Percentiles rank a stretch among this genome's conserved stretches.
These are phyloP conservation scores for Coemansia sp. DNA, from an alignment of 192 early-diverging fungal species.

Conservation along the genomic window DNA sequence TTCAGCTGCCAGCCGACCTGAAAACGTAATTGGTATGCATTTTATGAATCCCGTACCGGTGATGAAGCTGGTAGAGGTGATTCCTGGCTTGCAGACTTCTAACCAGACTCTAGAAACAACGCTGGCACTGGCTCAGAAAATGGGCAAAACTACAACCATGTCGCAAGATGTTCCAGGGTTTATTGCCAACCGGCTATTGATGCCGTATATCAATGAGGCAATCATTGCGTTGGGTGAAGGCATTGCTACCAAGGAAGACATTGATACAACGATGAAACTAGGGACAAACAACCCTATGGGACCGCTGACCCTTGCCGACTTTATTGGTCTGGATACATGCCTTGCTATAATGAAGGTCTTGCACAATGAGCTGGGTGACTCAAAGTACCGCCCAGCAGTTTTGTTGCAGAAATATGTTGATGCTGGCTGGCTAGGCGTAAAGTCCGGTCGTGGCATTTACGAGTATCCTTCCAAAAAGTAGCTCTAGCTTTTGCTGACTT, in stretches of 20 bases:
- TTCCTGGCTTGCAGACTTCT: slow-evolving; percentile 87
- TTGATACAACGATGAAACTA: slow-evolving; percentile 97
- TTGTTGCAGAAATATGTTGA: slow-evolving; percentile 93
- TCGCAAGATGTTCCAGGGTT: slow-evolving; percentile 92
- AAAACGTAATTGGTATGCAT: slow-evolving; percentile 93
- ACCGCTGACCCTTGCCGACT: slow-evolving; percentile 93
- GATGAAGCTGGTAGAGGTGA: slow-evolving; percentile 96
- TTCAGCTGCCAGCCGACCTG: slow-evolving; percentile 66
- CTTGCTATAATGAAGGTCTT: slow-evolving; percentile 95
- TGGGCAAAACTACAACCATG: slow-evolving; percentile 93
- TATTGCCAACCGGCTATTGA: slow-evolving; percentile 94
- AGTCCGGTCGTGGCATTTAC: slow-evolving; percentile 88
- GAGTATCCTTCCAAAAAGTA: slow-evolving; percentile 56
- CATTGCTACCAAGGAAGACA: slow-evolving; percentile 87
- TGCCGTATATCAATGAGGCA: slow-evolving; percentile 99
- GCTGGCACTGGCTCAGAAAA: slow-evolving; percentile 68
- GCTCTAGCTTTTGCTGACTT: not conserved
- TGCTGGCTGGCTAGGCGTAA: slow-evolving; percentile 95
- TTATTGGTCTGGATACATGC: slow-evolving; percentile 98
- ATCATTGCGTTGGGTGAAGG: slow-evolving; percentile 80
- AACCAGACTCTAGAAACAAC: slow-evolving; percentile 69
- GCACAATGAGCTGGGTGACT: slow-evolving; percentile 85
- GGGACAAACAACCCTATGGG: slow-evolving; percentile 98
- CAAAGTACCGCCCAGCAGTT: slow-evolving; percentile 92
- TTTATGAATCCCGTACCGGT: slow-evolving; percentile 99